Evolutionary conservation across 148 eudicot genomes (phyloP).

Genomic region (Fallopia convolvulus): DNA sequence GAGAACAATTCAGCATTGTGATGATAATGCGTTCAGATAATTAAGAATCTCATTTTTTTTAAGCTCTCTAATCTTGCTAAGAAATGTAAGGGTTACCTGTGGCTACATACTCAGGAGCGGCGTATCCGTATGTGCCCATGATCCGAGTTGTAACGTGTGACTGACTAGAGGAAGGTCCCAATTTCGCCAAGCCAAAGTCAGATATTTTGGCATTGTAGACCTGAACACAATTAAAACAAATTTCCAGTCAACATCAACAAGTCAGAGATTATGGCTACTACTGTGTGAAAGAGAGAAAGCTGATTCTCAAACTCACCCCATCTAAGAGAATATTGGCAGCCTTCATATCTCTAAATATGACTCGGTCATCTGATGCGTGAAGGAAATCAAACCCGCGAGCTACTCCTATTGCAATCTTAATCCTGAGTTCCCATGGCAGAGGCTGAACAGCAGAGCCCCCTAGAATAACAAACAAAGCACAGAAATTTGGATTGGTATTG

Average conservation of each 20-base stretch:
- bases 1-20: not conserved
- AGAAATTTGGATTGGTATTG: not conserved
- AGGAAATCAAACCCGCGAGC: constrained; percentile 72
- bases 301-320: constrained; percentile 36
- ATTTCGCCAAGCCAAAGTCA: constrained; percentile 73
- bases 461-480: constrained; percentile 11
- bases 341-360: constrained; percentile 76
- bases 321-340: constrained; percentile 81
- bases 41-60: no score
- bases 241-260: not conserved
- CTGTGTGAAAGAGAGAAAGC: not conserved
- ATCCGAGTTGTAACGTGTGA: constrained; percentile 68
- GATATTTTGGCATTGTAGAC: constrained; percentile 71
- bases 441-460: constrained; percentile 75
- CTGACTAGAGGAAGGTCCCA: constrained; percentile 60
- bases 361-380: constrained; percentile 53
- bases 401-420: constrained; percentile 73
- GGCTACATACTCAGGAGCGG: constrained; percentile 83
- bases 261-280: not conserved
- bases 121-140: constrained; percentile 81
- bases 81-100: constrained; percentile 43
- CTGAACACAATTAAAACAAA: constrained; percentile 20
- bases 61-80: no score
- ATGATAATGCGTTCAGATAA: not conserved
- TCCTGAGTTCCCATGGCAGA: constrained; percentile 76